phyloP scores from a whole-genome alignment of 306 rosid genomes.

The Arachis hypogaea region DNA sequence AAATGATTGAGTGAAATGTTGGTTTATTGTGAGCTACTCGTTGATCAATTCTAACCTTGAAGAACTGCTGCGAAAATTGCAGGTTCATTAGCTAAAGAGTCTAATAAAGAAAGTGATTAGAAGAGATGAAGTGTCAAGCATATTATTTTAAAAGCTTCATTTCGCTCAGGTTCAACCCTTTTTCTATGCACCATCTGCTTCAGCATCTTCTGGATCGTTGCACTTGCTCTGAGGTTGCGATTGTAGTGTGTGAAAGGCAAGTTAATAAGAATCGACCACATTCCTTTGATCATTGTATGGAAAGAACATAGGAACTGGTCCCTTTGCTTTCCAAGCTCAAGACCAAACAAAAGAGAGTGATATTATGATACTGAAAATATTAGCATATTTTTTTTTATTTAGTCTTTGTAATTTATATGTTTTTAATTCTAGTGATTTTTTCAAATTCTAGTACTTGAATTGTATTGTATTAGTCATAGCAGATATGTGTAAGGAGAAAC shows the following conservation, averaged over 20 bases:
- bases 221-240: slow-evolving; percentile 62
- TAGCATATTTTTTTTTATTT: slow-evolving; percentile 6
- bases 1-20: not conserved
- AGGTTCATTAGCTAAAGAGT: too few relatives aligned
- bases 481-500: too few relatives aligned
- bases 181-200: slow-evolving; percentile 52
- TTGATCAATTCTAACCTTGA: not conserved
- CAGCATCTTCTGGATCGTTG: slow-evolving; percentile 51
- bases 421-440: too few relatives aligned
- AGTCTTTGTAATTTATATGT: too few relatives aligned
- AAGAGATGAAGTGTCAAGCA: too few relatives aligned
- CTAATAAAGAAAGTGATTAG: too few relatives aligned
- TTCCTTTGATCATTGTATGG: slow-evolving; percentile 56
- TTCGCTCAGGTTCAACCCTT: slow-evolving; percentile 45
- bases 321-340: slow-evolving; percentile 63
- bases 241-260: slow-evolving; percentile 71
- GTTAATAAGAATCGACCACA: slow-evolving; percentile 71
- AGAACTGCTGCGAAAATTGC: too few relatives aligned
- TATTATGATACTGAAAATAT: too few relatives aligned
- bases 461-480: too few relatives aligned
- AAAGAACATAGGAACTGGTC: slow-evolving; percentile 48
- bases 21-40: not conserved
- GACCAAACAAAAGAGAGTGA: slow-evolving; percentile 64
- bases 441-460: too few relatives aligned
- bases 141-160: slow-evolving; percentile 26